Evolutionary conservation across 2,329 filamentous ascomycete species (phyloP).

Genomic region (Aspergillus niger): DNA sequence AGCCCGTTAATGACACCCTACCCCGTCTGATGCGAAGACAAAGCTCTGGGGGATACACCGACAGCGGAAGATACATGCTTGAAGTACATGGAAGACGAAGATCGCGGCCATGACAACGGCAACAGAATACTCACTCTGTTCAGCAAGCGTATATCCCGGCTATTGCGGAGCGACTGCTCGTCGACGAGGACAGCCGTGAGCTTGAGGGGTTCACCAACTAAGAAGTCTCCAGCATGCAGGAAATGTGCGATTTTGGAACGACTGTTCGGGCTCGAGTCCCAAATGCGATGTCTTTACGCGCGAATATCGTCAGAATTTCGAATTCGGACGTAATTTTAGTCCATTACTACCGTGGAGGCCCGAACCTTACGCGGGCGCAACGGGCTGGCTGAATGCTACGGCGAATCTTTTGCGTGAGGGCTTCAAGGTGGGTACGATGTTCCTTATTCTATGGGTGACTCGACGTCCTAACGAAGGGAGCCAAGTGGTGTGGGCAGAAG

Average conservation of each 20-base stretch:
- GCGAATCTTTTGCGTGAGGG: conserved; percentile 51
- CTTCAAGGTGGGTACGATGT: conserved; percentile 50
- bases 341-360: conserved; percentile 61
- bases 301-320: conserved; percentile 57
- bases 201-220: conserved; percentile 48
- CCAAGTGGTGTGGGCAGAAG: conserved; percentile 36
- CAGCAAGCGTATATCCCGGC: conserved; percentile 50
- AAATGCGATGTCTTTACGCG: conserved; percentile 61
- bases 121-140: conserved; percentile 49
- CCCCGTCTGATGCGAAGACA: conserved; percentile 38
- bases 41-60: conserved; percentile 59
- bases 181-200: conserved; percentile 23
- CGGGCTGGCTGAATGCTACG: conserved; percentile 63
- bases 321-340: conserved; percentile 60
- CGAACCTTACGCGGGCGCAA: conserved; percentile 53
- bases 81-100: conserved; percentile 40
- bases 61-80: conserved; percentile 56
- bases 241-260: conserved; percentile 63
- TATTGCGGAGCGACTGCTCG: conserved; percentile 48
- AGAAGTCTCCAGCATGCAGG: conserved; percentile 62
- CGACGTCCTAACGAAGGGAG: background rate
- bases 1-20: conserved; percentile 55
- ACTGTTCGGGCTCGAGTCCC: conserved; percentile 53
- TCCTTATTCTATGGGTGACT: conserved; percentile 57
- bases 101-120: conserved; percentile 54